These are phyloP conservation scores for Pseudogymnoascus verrucosus DNA, from an alignment of 2,329 filamentous ascomycete species.

Conservation along the genomic window DNA sequence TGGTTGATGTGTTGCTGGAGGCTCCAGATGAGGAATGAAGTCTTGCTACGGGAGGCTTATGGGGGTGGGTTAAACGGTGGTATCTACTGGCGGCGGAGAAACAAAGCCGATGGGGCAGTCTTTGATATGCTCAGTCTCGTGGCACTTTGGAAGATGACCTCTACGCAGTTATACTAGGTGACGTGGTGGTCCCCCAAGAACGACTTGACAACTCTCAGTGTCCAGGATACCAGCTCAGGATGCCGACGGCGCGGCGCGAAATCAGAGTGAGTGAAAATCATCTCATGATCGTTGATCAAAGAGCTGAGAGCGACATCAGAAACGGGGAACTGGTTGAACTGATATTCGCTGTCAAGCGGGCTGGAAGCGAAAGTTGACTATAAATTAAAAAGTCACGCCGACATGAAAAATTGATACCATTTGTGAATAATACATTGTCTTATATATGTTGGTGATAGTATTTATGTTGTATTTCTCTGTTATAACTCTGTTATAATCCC, in stretches of 20 bases:
- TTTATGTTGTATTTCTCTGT: not conserved
- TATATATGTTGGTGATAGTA: not conserved
- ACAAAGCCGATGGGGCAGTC: not conserved
- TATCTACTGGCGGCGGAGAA: not conserved
- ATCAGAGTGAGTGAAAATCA: not conserved
- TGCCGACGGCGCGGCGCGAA: not conserved
- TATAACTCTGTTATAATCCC: not conserved
- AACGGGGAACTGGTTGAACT: conserved; percentile 13
- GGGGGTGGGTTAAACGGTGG: not conserved
- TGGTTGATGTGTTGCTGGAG: conserved; percentile 8
- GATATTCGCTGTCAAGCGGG: conserved; percentile 12
- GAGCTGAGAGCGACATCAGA: conserved; percentile 12
- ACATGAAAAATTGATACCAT: not conserved
- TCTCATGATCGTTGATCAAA: conserved; percentile 25
- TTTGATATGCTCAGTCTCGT: conserved; percentile 8
- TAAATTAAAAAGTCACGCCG: not conserved
- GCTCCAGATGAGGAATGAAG: conserved; percentile 10
- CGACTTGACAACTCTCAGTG: not conserved
- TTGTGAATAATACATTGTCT: not conserved
- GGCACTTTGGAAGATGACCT: not conserved
- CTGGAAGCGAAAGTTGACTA: conserved; percentile 2
- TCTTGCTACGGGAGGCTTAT: not conserved
- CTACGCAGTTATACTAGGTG: conserved; percentile 6
- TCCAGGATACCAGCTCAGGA: not conserved
- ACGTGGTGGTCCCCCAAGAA: not conserved